Evolutionary conservation across 345 rosid genomes (phyloP), one percentile per base, ranked within the genome.

Genomic region (Nasturtium officinale): DNA sequence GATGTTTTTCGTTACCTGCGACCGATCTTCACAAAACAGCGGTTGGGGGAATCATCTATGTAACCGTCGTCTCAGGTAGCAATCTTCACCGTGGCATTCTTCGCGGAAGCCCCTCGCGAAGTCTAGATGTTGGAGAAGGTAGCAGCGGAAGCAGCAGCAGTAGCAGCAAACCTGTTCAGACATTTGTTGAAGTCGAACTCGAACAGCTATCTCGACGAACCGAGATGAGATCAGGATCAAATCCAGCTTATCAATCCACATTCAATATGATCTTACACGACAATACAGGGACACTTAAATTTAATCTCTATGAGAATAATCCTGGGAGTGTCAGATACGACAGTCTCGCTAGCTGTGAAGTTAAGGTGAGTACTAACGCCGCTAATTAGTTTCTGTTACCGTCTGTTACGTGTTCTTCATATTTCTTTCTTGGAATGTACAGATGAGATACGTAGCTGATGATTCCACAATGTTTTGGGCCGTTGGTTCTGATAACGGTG

Each of bases 391-490:
- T 62, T 2, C 25, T 9, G 62, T 64, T 61, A 38, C 45, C 15
- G 16, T 23, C 72, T 8, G 25, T 46, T 47, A 5, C 48, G 52
- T 25, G 68, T 52, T 58, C 6, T 51, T 48, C 51, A 52, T 60
- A n/a, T 70, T 55, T 50, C 37, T 26, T 50, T 62, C 52, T 60
- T 58, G 59, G 48, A 35, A 60, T 78, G 76, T 45, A 73, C 78
- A 94, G 98, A 57, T 88, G 78, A 91, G 73, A 81, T 95, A 95
- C 50, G 94, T 76, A 33, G 81, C 81, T 30, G 96, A 95, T 80
- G 99, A 95, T 81, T 91, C 99, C 3, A 91, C 97, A 0, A 81
- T 69, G 53, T 90, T 91, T 80, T 95, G 99, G 99, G 99, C 97
- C 17, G 64, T 88, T 47, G 99, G 99, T 42, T 86, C 87, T n/a